Conservation (phyloP, 2,329 filamentous ascomycete genomes). For the Colletotrichum cereale region DNA sequence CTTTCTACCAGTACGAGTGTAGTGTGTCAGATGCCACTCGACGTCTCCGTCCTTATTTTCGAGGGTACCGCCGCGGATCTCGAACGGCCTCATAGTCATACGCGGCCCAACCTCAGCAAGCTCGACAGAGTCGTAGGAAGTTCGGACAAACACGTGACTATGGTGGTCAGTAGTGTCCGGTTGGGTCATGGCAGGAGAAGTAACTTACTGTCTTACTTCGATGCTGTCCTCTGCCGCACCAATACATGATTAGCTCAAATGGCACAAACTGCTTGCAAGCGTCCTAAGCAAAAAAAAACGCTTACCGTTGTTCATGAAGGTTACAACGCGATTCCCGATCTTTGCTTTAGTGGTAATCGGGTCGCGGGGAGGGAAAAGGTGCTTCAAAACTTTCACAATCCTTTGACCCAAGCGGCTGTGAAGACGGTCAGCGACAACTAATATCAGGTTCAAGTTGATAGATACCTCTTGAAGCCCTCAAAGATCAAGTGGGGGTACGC, state of each 20-base stretch:
- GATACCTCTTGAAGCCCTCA: conserved; percentile 78
- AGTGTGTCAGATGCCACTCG: conserved; percentile 97
- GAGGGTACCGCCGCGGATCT: conserved; percentile 90
- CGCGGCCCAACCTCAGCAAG: conserved; percentile 83
- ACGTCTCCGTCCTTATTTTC: conserved; percentile 96
- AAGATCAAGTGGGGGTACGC: conserved; percentile 96
- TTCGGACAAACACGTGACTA: conserved; percentile 86
- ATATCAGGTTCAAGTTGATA: neutral
- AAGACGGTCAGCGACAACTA: neutral
- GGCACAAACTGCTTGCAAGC: neutral
- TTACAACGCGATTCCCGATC: conserved; percentile 89
- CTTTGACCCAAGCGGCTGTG: conserved; percentile 80
- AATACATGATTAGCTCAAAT: conserved; percentile 67
- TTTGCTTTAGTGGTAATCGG: conserved; percentile 77
- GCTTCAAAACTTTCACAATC: conserved; percentile 91
- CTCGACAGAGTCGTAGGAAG: conserved; percentile 87
- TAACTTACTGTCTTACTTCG: conserved; percentile 75
- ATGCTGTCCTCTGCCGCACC: conserved; percentile 78
- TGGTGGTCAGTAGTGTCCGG: conserved; percentile 17
- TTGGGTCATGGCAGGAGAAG: neutral
- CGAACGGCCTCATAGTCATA: conserved; percentile 87
- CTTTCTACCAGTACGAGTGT: conserved; percentile 92
- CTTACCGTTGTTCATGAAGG: conserved; percentile 63
- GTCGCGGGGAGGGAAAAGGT: conserved; percentile 92
- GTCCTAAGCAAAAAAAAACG: too few relatives aligned